Evolutionary conservation across 306 rosid species (phyloP).

Genomic region (Sicyos baderoa): DNA sequence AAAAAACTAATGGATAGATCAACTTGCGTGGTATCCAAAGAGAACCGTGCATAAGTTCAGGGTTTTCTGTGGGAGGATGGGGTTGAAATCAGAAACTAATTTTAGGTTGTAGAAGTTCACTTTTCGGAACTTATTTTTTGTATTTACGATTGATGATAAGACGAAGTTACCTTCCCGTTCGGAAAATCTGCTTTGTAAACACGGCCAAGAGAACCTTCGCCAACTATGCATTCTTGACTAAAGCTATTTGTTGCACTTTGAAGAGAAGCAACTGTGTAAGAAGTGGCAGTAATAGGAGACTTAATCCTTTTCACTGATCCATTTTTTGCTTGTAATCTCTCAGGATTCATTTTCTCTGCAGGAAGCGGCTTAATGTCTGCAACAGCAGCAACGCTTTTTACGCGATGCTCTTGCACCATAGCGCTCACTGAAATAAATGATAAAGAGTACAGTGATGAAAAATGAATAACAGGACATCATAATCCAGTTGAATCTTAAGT

Average conservation of each 20-base stretch:
- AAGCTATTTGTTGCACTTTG: constrained; percentile 96
- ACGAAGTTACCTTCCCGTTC: constrained; percentile 67
- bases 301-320: constrained; percentile 71
- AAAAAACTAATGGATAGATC: not conserved
- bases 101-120: not conserved
- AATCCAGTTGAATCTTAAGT: not conserved
- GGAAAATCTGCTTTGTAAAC: constrained; percentile 86
- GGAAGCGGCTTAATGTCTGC: constrained; percentile 81
- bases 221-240: constrained; percentile 79
- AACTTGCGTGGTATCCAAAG: not conserved
- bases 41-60: not conserved
- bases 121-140: not conserved
- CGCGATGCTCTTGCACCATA: constrained; percentile 73
- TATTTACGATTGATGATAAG: not conserved
- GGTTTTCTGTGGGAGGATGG: no score
- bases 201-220: constrained; percentile 99
- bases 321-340: constrained; percentile 54
- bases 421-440: constrained; percentile 43
- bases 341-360: constrained; percentile 50
- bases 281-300: constrained; percentile 86
- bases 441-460: constrained; percentile 1
- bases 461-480: not conserved
- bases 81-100: not conserved
- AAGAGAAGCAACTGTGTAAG: constrained; percentile 79
- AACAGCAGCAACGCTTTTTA: constrained; percentile 44